These are phyloP conservation scores for Cladosporium sp. DNA, from an alignment of 2,329 filamentous ascomycete genomes.

Conservation along the genomic window DNA sequence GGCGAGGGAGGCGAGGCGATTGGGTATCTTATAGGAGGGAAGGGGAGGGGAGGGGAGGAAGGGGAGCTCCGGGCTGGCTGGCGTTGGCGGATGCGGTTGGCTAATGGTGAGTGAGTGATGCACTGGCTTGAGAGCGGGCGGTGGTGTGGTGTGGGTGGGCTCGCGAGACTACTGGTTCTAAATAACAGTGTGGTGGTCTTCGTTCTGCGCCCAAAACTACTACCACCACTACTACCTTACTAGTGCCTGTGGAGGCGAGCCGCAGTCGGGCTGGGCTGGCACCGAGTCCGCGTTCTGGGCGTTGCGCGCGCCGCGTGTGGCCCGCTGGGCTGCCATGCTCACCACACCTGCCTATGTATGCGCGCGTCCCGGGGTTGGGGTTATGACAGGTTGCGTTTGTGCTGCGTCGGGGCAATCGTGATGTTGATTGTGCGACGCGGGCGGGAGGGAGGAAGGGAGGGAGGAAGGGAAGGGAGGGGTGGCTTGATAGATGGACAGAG, in stretches of 20 bases:
- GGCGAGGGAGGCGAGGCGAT: too few relatives aligned
- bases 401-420: neutral
- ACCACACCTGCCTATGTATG: neutral
- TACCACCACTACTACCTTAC: neutral
- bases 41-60: too few relatives aligned
- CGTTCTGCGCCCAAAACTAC: too few relatives aligned
- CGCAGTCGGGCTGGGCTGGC: conserved; percentile 1
- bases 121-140: too few relatives aligned
- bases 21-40: too few relatives aligned
- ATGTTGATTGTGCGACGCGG: neutral
- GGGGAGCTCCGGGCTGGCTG: too few relatives aligned
- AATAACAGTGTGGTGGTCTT: too few relatives aligned
- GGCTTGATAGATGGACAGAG: neutral
- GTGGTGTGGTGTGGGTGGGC: too few relatives aligned
- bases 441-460: neutral
- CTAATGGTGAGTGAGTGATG: too few relatives aligned
- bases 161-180: too few relatives aligned
- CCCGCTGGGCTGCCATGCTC: neutral
- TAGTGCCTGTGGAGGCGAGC: neutral
- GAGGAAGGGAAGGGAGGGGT: neutral
- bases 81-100: too few relatives aligned
- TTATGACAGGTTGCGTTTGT: conserved; percentile 10
- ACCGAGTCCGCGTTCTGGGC: conserved; percentile 6
- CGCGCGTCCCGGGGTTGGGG: conserved; percentile 1
- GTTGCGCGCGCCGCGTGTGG: conserved; percentile 1